A percentile compares a stretch with the other conserved stretches of the same genome.
phyloP scores from a whole-genome alignment of 2,329 filamentous ascomycete species.

The Neonectria neomacrospora region DNA sequence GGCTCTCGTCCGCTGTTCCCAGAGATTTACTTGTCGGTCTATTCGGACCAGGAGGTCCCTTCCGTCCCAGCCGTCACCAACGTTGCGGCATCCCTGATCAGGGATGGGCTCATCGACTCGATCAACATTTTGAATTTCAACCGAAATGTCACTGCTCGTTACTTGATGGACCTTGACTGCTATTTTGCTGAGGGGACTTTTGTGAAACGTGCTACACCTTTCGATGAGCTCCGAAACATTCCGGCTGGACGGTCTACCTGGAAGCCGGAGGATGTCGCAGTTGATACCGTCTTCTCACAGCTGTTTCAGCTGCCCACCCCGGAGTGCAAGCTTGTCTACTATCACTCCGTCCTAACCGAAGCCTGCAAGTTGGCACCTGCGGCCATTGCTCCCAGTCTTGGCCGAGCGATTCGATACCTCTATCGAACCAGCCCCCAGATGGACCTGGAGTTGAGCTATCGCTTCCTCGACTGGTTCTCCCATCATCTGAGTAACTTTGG shows the following conservation, averaged over 20 bases:
- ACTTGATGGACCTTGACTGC: slow-evolving; percentile 92
- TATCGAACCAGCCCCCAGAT: slow-evolving; percentile 85
- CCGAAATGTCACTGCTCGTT: slow-evolving; percentile 85
- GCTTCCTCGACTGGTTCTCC: slow-evolving; percentile 97
- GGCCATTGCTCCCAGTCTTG: slow-evolving; percentile 94
- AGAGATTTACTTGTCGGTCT: slow-evolving; percentile 94
- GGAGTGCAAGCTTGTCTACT: slow-evolving; percentile 96
- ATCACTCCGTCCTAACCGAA: slow-evolving; percentile 94
- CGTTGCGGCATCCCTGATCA: slow-evolving; percentile 83
- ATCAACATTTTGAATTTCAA: slow-evolving; percentile 97
- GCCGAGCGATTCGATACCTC: slow-evolving; percentile 89
- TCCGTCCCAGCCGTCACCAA: slow-evolving; percentile 83
- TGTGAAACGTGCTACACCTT: slow-evolving; percentile 90
- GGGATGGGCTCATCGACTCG: slow-evolving; percentile 88
- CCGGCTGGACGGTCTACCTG: slow-evolving; percentile 77
- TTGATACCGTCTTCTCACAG: slow-evolving; percentile 98
- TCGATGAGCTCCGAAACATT: slow-evolving; percentile 84
- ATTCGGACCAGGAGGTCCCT: slow-evolving; percentile 84
- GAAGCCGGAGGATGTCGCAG: slow-evolving; percentile 97
- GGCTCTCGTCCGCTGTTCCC: slow-evolving; percentile 85
- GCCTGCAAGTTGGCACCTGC: slow-evolving; percentile 95
- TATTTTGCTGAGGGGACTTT: slow-evolving; percentile 93
- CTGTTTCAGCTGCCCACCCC: slow-evolving; percentile 87
- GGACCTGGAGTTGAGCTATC: slow-evolving; percentile 86
- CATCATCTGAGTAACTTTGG: slow-evolving; percentile 99